phyloP scores from a whole-genome alignment of 2,329 filamentous ascomycete species.

The Metarhizium humberi region DNA sequence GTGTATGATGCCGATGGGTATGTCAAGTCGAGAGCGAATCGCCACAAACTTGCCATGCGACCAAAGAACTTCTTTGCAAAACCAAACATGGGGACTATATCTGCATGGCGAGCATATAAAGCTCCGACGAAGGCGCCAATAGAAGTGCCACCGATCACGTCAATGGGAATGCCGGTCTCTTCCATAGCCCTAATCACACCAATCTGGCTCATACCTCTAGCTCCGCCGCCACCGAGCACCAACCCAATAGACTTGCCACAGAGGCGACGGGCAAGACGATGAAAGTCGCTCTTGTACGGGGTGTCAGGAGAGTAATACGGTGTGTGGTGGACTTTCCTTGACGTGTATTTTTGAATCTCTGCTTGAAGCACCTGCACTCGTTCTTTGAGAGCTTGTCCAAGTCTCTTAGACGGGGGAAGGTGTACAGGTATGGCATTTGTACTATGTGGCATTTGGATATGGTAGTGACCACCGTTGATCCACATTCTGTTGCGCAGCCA shows the following conservation, averaged over 20 bases:
- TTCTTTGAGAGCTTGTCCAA: conserved; percentile 82
- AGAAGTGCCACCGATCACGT: conserved; percentile 90
- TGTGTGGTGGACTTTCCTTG: conserved; percentile 77
- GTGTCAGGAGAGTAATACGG: conserved; percentile 86
- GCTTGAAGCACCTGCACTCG: conserved; percentile 90
- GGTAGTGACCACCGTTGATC: conserved; percentile 97
- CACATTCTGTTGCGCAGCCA: conserved; percentile 92
- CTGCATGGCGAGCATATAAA: conserved; percentile 89
- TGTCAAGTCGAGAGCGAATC: conserved; percentile 91
- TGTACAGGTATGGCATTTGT: conserved; percentile 68
- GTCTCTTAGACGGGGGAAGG: conserved; percentile 57
- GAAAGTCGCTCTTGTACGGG: conserved; percentile 93
- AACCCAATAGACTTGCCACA: conserved; percentile 93
- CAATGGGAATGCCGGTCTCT: conserved; percentile 91
- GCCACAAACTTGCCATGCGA: conserved; percentile 98
- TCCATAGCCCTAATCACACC: conserved; percentile 92
- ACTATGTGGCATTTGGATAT: conserved; percentile 90
- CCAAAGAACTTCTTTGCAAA: conserved; percentile 95
- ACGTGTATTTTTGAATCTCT: conserved; percentile 97
- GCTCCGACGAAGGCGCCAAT: conserved; percentile 95
- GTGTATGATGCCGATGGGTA: conserved; percentile 97
- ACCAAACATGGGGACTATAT: conserved; percentile 94
- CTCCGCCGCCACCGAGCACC: conserved; percentile 88
- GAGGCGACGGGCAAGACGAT: conserved; percentile 77
- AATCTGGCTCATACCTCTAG: conserved; percentile 83